Percentiles rank a stretch among this genome's conserved stretches.
Evolutionary conservation across 1,284 basidiomycete genomes (phyloP).

Genomic region (Trichosporon sp.): DNA sequence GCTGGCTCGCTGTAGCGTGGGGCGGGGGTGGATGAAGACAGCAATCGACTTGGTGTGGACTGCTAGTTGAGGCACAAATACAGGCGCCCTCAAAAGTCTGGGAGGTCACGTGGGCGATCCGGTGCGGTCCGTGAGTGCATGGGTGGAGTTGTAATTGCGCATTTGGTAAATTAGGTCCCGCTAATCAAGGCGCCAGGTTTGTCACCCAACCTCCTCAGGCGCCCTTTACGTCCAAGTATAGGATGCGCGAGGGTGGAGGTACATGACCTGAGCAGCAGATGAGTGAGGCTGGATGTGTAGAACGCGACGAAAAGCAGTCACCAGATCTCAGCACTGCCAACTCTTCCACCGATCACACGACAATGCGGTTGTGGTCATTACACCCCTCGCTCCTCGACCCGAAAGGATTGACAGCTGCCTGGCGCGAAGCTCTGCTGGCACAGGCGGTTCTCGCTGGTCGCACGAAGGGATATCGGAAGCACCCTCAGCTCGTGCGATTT

Average conservation of each 20-base stretch:
- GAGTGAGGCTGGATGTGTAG: neutral
- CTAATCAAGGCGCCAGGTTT: neutral
- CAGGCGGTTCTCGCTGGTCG: constrained; percentile 8
- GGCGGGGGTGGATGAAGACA: neutral
- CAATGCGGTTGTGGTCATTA: constrained; percentile 11
- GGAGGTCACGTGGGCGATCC: neutral
- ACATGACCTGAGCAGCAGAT: neutral
- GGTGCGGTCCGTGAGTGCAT: neutral
- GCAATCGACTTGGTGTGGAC: neutral
- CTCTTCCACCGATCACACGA: neutral
- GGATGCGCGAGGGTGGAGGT: neutral
- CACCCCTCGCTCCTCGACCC: constrained; percentile 7
- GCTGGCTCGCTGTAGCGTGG: neutral
- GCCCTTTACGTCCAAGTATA: neutral
- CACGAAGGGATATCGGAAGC: constrained; percentile 7
- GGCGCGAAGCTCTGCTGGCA: constrained; percentile 10
- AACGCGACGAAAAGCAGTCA: neutral
- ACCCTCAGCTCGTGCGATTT: constrained; percentile 8
- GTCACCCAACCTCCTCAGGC: neutral
- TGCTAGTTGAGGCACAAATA: neutral
- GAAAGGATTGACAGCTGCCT: constrained; percentile 3
- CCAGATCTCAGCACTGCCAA: neutral
- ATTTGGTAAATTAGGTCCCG: neutral
- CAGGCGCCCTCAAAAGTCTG: neutral
- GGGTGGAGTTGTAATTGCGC: neutral